phyloP scores from a whole-genome alignment of 2,329 filamentous ascomycete genomes.

The Verticillium zaregamsianum region DNA sequence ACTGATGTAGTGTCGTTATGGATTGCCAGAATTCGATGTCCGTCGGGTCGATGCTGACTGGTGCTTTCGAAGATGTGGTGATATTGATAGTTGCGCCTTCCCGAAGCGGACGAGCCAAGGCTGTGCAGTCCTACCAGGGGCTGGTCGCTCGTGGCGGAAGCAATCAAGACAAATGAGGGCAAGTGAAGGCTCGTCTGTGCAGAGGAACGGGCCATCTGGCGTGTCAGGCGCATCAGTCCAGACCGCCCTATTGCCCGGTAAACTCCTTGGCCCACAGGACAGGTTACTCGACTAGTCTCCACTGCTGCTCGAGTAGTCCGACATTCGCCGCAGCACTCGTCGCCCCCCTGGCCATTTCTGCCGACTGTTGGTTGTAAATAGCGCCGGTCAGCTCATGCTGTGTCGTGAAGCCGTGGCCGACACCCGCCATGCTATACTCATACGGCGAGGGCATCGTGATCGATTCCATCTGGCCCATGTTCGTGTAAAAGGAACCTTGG shows the following conservation, averaged over 20 bases:
- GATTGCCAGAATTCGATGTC: too few relatives aligned
- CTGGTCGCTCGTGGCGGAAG: too few relatives aligned
- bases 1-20: too few relatives aligned
- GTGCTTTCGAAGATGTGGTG: too few relatives aligned
- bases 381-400: conserved; percentile 21
- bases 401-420: conserved; percentile 27
- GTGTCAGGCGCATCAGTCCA: neutral
- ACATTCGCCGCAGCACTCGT: conserved; percentile 13
- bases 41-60: too few relatives aligned
- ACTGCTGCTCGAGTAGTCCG: conserved; percentile 25
- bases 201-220: neutral
- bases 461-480: conserved; percentile 15
- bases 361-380: conserved; percentile 24
- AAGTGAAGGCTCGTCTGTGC: neutral
- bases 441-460: neutral
- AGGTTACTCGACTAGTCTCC: conserved; percentile 28
- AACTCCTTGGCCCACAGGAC: neutral
- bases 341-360: conserved; percentile 13
- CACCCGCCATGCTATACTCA: conserved; percentile 13
- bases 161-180: too few relatives aligned
- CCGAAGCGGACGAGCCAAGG: too few relatives aligned
- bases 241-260: neutral
- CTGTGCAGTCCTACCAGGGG: too few relatives aligned
- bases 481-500: conserved; percentile 20
- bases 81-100: too few relatives aligned